Conservation (phyloP, 768 basidiomycete genomes). For the Boletus fagicola region DNA sequence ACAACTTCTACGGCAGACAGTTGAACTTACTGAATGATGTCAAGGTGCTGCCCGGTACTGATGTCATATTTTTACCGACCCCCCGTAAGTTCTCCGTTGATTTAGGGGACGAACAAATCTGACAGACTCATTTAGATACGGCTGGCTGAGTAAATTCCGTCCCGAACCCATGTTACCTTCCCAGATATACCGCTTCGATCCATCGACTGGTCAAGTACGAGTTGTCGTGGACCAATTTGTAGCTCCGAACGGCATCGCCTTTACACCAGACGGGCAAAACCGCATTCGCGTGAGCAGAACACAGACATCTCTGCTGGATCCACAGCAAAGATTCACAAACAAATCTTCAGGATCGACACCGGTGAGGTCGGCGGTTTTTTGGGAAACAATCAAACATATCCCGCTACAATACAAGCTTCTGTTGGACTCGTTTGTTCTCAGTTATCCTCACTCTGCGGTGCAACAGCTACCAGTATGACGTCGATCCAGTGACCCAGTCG, state of each 20-base stretch:
- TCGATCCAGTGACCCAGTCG: slow-evolving; percentile 50
- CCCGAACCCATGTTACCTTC: slow-evolving; percentile 50
- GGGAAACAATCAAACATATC: slow-evolving; percentile 53
- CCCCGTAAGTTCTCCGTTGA: slow-evolving; percentile 42
- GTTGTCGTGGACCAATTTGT: neutral
- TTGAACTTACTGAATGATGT: slow-evolving; percentile 83
- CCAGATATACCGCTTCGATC: slow-evolving; percentile 20
- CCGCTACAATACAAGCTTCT: slow-evolving; percentile 61
- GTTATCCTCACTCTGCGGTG: neutral
- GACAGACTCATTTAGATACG: slow-evolving; percentile 46
- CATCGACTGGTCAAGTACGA: neutral
- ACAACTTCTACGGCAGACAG: slow-evolving; percentile 77
- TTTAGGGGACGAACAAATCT: neutral
- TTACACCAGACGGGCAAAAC: slow-evolving; percentile 63
- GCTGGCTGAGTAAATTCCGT: slow-evolving; percentile 64
- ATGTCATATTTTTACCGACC: slow-evolving; percentile 76
- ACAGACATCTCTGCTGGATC: neutral
- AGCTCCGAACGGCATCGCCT: slow-evolving; percentile 67
- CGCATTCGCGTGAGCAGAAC: slow-evolving; percentile 54
- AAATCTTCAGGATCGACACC: slow-evolving; percentile 33
- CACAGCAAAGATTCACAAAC: slow-evolving; percentile 1
- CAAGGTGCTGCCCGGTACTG: slow-evolving; percentile 65
- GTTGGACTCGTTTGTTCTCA: neutral
- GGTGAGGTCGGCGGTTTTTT: slow-evolving; percentile 38
- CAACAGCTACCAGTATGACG: slow-evolving; percentile 67